Conservation (phyloP, 2,329 filamentous ascomycete species). For the Falciphora oryzae region DNA sequence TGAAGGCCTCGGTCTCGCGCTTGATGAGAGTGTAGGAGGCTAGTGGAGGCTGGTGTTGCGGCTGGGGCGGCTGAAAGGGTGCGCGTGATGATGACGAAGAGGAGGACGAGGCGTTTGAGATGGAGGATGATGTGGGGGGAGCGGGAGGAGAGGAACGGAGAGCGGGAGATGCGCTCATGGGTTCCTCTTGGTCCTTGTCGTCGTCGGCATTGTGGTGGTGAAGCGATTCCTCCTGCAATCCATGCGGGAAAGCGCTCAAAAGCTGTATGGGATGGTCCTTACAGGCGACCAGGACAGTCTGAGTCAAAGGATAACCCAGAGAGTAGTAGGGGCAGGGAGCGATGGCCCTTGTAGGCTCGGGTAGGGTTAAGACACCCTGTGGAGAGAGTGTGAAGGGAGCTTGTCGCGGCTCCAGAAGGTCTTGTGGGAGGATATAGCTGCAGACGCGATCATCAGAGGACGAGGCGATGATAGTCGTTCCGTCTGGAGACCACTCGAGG, state of each 20-base stretch:
- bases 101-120: constrained; percentile 12
- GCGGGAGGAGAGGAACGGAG: not conserved
- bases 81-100: constrained; percentile 17
- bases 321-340: constrained; percentile 52
- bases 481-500: constrained; percentile 47
- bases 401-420: constrained; percentile 41
- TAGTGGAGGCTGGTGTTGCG: constrained; percentile 20
- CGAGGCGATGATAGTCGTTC: constrained; percentile 50
- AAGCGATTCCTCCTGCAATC: not conserved
- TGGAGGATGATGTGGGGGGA: constrained; percentile 1
- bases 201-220: not conserved
- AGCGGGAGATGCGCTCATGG: not conserved
- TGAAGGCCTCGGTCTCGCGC: constrained; percentile 55
- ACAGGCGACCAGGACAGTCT: constrained; percentile 49
- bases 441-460: constrained; percentile 49
- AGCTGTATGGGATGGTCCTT: constrained; percentile 57
- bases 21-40: constrained; percentile 52
- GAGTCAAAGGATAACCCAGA: constrained; percentile 46
- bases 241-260: constrained; percentile 38
- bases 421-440: constrained; percentile 50
- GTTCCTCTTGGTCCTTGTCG: not conserved
- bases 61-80: constrained; percentile 21
- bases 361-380: constrained; percentile 43
- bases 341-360: constrained; percentile 49
- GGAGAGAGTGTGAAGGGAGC: constrained; percentile 33